phyloP scores from a whole-genome alignment of 1,139 yeast genomes.

The Saccharomyces hybrid region DNA sequence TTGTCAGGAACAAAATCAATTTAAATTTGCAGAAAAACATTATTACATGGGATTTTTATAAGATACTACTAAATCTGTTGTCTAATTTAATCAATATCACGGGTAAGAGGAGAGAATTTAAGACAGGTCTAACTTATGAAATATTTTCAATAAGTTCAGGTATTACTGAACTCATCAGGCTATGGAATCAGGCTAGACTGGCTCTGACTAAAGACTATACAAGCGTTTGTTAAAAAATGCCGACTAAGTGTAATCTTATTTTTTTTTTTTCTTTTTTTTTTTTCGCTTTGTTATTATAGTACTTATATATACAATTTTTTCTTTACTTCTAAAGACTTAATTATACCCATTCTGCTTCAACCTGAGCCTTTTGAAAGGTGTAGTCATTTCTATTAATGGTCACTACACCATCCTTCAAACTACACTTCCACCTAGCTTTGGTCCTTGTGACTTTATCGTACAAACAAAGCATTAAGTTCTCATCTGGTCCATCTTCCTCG shows the following conservation, averaged over 20 bases:
- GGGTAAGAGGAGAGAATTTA: not conserved
- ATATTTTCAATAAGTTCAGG: slow-evolving; percentile 35
- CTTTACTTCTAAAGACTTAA: not conserved
- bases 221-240: not conserved
- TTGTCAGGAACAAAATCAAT: not conserved
- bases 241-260: not conserved
- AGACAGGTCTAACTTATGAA: slow-evolving; percentile 19
- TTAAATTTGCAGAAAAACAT: not conserved
- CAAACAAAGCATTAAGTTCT: slow-evolving; percentile 86
- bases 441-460: slow-evolving; percentile 95
- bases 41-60: not conserved
- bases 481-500: slow-evolving; percentile 54
- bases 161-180: slow-evolving; percentile 35
- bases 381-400: slow-evolving; percentile 89
- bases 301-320: not conserved
- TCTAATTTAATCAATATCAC: not conserved
- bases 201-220: not conserved
- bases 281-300: not conserved
- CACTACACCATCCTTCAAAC: slow-evolving; percentile 89
- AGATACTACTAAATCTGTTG: not conserved
- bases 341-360: slow-evolving; percentile 83
- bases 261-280: not conserved
- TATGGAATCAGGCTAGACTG: slow-evolving; percentile 28
- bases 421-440: slow-evolving; percentile 96
- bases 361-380: slow-evolving; percentile 87